Percentiles rank a stretch among this genome's conserved stretches.
phyloP scores from a whole-genome alignment of 2,329 filamentous ascomycete species.

The Aspergillus sp. region DNA sequence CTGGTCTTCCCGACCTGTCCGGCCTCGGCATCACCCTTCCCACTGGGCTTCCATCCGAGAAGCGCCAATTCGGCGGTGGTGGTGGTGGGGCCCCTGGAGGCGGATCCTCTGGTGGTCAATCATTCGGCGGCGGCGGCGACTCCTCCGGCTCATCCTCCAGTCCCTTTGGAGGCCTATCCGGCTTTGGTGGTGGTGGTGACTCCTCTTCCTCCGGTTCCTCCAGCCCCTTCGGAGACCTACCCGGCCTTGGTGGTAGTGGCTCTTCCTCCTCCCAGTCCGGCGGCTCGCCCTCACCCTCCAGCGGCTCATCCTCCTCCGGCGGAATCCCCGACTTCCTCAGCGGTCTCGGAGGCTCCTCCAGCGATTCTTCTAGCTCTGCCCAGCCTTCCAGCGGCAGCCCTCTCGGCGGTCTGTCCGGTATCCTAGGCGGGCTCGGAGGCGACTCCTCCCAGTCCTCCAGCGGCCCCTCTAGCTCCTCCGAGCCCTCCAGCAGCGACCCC shows the following conservation, averaged over 20 bases:
- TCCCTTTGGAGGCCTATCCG: background rate
- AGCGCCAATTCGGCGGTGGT: background rate
- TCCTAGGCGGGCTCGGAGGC: background rate
- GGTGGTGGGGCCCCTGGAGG: background rate
- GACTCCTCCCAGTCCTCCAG: background rate
- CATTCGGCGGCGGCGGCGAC: background rate
- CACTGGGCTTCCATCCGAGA: background rate
- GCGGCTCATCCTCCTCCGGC: background rate
- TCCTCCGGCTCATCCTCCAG: background rate
- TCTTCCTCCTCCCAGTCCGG: background rate
- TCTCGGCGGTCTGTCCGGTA: background rate
- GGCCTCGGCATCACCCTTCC: constrained; percentile 3
- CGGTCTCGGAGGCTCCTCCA: background rate
- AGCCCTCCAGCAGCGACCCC: no score
- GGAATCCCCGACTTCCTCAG: background rate
- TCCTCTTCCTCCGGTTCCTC: background rate
- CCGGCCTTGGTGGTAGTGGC: background rate
- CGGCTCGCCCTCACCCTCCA: background rate
- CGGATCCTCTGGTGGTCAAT: background rate
- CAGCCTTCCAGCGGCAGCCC: background rate
- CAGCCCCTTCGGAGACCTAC: background rate
- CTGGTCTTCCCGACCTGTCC: background rate
- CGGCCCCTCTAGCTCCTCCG: background rate
- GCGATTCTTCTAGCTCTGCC: background rate
- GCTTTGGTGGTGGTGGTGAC: background rate